Conservation (phyloP, 768 basidiomycete genomes). For the Boletus edulis region DNA sequence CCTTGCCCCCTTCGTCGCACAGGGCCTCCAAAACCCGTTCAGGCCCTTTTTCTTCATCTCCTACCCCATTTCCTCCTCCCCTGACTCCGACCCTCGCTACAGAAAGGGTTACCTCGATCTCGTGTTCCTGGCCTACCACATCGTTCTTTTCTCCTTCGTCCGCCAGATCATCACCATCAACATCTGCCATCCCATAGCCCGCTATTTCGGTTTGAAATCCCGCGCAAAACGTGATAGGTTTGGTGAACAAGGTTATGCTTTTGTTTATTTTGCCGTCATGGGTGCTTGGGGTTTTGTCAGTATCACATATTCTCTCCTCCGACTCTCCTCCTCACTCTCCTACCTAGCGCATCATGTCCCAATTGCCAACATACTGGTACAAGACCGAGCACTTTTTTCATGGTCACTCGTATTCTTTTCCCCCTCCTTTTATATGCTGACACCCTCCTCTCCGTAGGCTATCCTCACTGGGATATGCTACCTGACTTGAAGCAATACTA, state of each 20-base stretch:
- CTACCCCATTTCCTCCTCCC: slow-evolving; percentile 51
- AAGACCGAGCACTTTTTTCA: slow-evolving; percentile 83
- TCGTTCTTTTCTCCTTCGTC: slow-evolving; percentile 87
- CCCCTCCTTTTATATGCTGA: slow-evolving; percentile 3
- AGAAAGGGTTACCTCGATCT: slow-evolving; percentile 74
- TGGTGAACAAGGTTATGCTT: slow-evolving; percentile 87
- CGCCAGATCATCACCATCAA: slow-evolving; percentile 72
- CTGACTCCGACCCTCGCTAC: slow-evolving; percentile 58
- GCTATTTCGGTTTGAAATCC: slow-evolving; percentile 65
- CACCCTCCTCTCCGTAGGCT: slow-evolving; percentile 45
- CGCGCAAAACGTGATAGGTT: slow-evolving; percentile 75
- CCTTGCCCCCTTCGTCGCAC: slow-evolving; percentile 44
- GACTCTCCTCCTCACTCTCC: not conserved
- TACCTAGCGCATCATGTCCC: slow-evolving; percentile 76
- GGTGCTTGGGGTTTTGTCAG: slow-evolving; percentile 79
- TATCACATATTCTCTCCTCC: not conserved
- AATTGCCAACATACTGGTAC: slow-evolving; percentile 85
- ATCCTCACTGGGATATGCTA: slow-evolving; percentile 88
- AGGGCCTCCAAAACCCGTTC: slow-evolving; percentile 68
- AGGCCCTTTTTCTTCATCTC: slow-evolving; percentile 69
- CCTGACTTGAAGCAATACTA: slow-evolving; percentile 88
- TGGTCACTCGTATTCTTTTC: slow-evolving; percentile 39
- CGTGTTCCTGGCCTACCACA: slow-evolving; percentile 75
- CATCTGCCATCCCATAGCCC: slow-evolving; percentile 65
- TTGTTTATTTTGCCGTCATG: slow-evolving; percentile 73